Percentiles rank a stretch among this genome's conserved stretches.
Conservation (phyloP, 768 basidiomycete species). For the Melanogaster broomeanus region DNA sequence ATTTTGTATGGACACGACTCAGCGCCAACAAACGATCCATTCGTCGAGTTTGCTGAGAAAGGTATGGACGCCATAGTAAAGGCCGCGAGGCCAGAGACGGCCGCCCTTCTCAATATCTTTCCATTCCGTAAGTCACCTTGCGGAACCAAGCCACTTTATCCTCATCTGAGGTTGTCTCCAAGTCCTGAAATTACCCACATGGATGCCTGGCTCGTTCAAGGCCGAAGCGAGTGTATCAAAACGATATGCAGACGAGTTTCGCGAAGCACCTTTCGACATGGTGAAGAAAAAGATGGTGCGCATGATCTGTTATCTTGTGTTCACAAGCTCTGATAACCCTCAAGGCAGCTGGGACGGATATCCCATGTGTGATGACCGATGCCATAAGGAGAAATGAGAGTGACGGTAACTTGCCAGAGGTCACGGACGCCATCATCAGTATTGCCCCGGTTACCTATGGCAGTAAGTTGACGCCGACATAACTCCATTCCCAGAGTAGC, state of each 20-base stretch:
- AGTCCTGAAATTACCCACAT: conserved; percentile 26
- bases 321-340: neutral
- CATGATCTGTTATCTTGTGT: neutral
- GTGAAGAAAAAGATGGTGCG: conserved; percentile 23
- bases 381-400: conserved; percentile 19
- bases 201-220: conserved; percentile 27
- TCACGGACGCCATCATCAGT: conserved; percentile 19
- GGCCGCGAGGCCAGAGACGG: conserved; percentile 16
- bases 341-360: conserved; percentile 16
- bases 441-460: conserved; percentile 25
- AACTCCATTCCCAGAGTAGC: neutral
- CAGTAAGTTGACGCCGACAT: conserved; percentile 7
- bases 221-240: conserved; percentile 16
- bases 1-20: conserved; percentile 28
- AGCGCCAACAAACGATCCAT: conserved; percentile 18
- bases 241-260: conserved; percentile 19
- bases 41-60: conserved; percentile 18
- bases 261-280: conserved; percentile 21
- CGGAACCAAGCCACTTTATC: neutral
- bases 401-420: conserved; percentile 18
- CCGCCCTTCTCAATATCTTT: conserved; percentile 22
- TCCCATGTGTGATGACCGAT: conserved; percentile 22
- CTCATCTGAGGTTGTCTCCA: neutral
- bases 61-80: conserved; percentile 18
- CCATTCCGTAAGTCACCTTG: conserved; percentile 25